Evolutionary conservation across 1,284 basidiomycete species (phyloP).

Genomic region (Puccinia triticina): DNA sequence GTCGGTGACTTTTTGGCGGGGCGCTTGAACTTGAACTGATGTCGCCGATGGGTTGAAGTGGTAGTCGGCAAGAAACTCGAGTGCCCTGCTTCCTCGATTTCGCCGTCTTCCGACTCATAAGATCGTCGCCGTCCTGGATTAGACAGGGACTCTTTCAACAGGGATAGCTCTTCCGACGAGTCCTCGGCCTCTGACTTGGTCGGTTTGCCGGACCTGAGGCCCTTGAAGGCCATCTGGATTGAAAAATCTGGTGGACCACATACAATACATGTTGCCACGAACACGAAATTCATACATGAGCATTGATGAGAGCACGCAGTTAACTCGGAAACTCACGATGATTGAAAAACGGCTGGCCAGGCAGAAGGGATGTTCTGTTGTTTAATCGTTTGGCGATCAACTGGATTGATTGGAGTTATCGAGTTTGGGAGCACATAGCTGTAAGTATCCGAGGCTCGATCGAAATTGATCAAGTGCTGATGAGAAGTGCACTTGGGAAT

Average conservation of each 20-base stretch:
- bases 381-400: too few species aligned
- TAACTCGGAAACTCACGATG: too few species aligned
- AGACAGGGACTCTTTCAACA: not conserved
- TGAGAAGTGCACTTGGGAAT: too few species aligned
- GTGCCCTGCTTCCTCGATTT: not conserved
- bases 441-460: too few species aligned
- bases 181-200: conserved; percentile 21
- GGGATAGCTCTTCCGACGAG: not conserved
- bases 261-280: too few species aligned
- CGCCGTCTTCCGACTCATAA: conserved; percentile 1
- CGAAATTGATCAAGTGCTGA: too few species aligned
- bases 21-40: conserved; percentile 9
- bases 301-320: not conserved
- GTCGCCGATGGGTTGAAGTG: conserved; percentile 23
- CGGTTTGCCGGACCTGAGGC: not conserved
- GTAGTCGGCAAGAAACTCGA: not conserved
- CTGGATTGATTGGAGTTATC: too few species aligned
- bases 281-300: not conserved
- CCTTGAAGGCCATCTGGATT: not conserved
- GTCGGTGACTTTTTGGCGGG: not conserved
- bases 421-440: too few species aligned
- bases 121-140: conserved; percentile 1
- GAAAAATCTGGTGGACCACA: too few species aligned
- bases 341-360: too few species aligned
- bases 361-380: too few species aligned